These are phyloP conservation scores for Lentinula raphanica DNA, from an alignment of 768 basidiomycete species.

Conservation along the genomic window DNA sequence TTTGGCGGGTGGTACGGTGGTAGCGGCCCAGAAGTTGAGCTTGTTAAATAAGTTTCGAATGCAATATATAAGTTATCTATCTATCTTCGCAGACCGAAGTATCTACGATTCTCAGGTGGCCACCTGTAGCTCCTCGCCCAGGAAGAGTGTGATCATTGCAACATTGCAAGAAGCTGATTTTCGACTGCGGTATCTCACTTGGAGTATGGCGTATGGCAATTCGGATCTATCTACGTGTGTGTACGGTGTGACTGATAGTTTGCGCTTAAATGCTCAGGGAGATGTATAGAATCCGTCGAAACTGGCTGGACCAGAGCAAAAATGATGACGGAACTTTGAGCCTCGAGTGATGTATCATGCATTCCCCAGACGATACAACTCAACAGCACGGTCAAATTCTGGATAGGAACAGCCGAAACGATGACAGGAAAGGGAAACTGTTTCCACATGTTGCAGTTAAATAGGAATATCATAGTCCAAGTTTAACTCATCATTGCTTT, in stretches of 20 bases:
- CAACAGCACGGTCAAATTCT: not conserved
- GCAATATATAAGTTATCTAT: slow-evolving; percentile 1
- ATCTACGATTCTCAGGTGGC: not conserved
- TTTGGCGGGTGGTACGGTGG: not conserved
- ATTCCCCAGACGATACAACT: not conserved
- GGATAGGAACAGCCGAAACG: not conserved
- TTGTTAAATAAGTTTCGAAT: not conserved
- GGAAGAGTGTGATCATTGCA: not conserved
- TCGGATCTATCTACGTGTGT: not conserved
- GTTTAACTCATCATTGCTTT: slow-evolving; percentile 3
- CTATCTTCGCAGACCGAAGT: not conserved
- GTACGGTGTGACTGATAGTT: not conserved
- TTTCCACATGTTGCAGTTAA: no score
- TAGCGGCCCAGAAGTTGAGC: not conserved
- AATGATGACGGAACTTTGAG: not conserved
- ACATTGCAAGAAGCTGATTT: not conserved
- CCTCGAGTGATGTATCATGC: no score
- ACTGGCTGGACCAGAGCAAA: not conserved
- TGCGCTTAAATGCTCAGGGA: no score
- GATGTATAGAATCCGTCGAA: no score
- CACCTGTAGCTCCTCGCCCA: no score
- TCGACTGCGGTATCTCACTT: not conserved
- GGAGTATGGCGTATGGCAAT: not conserved
- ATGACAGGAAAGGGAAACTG: not conserved
- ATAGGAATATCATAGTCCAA: no score